Percentiles rank a stretch among this genome's conserved stretches.
These are phyloP conservation scores for Paramyrothecium sp. DNA, from an alignment of 2,329 filamentous ascomycete genomes.

Conservation along the genomic window DNA sequence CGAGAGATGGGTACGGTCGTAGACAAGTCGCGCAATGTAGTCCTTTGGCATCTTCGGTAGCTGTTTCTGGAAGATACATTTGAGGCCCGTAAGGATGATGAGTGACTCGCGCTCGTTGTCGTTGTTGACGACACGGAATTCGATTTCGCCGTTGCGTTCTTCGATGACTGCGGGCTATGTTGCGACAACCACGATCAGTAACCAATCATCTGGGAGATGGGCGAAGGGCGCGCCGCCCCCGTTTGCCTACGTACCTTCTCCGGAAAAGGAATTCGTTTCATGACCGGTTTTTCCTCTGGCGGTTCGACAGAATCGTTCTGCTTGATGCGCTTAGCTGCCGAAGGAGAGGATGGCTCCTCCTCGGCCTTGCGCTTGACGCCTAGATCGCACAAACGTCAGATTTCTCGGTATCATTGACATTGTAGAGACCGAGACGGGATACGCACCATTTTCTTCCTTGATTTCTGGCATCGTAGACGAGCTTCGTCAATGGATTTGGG, in stretches of 20 bases:
- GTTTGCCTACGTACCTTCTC: constrained; percentile 67
- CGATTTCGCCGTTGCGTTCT: constrained; percentile 90
- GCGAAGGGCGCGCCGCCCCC: no score
- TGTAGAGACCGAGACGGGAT: no score
- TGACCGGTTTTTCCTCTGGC: constrained; percentile 45
- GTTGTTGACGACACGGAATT: constrained; percentile 98
- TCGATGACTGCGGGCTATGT: constrained; percentile 81
- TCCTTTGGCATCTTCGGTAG: constrained; percentile 99
- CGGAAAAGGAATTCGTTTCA: constrained; percentile 77
- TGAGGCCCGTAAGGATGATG: constrained; percentile 92
- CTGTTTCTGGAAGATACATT: constrained; percentile 98
- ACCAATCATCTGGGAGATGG: no score
- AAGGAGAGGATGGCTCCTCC: constrained; percentile 61
- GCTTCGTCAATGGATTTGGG: neutral
- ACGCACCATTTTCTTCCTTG: constrained; percentile 36
- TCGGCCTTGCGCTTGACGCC: constrained; percentile 71
- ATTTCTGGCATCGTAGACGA: constrained; percentile 19
- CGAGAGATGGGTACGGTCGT: constrained; percentile 92
- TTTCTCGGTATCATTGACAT: no score
- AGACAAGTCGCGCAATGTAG: constrained; percentile 95
- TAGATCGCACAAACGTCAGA: constrained; percentile 18
- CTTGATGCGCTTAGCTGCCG: constrained; percentile 65
- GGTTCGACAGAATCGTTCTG: constrained; percentile 31
- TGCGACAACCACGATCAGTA: no score
- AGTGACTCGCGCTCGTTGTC: constrained; percentile 84